These are phyloP conservation scores for Penicillium herquei DNA, from an alignment of 495 filamentous ascomycete species.

Conservation along the genomic window DNA sequence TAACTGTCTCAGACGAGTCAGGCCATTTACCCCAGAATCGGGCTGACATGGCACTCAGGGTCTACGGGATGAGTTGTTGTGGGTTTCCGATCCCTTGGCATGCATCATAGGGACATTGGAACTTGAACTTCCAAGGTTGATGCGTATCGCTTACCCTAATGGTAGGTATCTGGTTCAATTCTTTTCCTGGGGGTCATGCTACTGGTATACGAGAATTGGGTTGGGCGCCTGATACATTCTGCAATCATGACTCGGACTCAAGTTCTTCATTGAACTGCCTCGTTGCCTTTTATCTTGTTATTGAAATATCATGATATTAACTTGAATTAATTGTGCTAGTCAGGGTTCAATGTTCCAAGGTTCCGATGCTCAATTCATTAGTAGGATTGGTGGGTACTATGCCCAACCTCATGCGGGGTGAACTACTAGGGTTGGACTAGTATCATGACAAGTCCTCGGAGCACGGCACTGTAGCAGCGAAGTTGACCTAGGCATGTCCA, in stretches of 20 bases:
- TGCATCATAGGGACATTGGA: conserved; percentile 1
- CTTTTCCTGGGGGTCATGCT: background rate
- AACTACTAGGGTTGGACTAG: no score
- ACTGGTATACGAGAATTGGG: conserved; percentile 4
- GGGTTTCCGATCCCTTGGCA: background rate
- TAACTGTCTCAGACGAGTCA: conserved; percentile 37
- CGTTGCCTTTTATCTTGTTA: background rate
- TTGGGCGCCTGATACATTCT: conserved; percentile 13
- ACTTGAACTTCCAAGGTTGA: background rate
- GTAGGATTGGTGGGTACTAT: no score
- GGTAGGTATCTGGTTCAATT: background rate
- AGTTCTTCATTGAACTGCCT: background rate
- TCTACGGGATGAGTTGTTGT: background rate
- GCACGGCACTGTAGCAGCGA: no score
- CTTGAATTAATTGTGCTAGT: no score
- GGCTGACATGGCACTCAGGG: conserved; percentile 6
- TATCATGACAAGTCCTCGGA: no score
- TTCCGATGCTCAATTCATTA: background rate
- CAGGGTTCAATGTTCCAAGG: no score
- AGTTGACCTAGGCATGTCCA: no score
- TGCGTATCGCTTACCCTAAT: background rate
- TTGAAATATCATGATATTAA: no score
- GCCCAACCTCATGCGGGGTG: background rate
- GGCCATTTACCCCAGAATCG: conserved; percentile 10
- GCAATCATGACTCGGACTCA: background rate